Percentiles rank a stretch among this genome's conserved stretches.
These are phyloP conservation scores for Scheffersomyces titani DNA, from an alignment of 1,139 yeast species.

Conservation along the genomic window DNA sequence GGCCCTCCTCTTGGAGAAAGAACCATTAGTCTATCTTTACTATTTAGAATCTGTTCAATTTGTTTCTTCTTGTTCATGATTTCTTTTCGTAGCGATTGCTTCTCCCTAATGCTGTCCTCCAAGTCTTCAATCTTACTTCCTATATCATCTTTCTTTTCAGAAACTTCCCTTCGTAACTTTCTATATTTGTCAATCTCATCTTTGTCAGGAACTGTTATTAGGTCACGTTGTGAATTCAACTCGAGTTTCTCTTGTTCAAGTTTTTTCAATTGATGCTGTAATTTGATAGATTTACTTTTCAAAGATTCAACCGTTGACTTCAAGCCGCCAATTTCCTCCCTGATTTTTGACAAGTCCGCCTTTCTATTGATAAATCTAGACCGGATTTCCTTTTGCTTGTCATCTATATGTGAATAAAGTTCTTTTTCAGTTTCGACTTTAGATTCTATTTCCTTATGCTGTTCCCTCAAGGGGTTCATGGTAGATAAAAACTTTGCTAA, in stretches of 20 bases:
- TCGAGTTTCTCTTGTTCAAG: slow-evolving; percentile 15
- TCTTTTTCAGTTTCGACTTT: slow-evolving; percentile 10
- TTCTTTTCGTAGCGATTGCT: slow-evolving; percentile 7
- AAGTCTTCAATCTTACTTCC: slow-evolving; percentile 7
- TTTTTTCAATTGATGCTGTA: slow-evolving; percentile 23
- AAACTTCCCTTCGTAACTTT: slow-evolving; percentile 12
- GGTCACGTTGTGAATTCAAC: slow-evolving; percentile 12
- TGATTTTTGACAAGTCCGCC: slow-evolving; percentile 15
- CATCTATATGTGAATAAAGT: slow-evolving; percentile 4
- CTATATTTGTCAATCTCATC: slow-evolving; percentile 15
- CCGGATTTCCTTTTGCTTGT: slow-evolving; percentile 5
- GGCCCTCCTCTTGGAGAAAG: slow-evolving; percentile 31
- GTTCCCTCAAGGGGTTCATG: slow-evolving; percentile 31
- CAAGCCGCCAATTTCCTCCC: slow-evolving; percentile 20
- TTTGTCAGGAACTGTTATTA: slow-evolving; percentile 18
- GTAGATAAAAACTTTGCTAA: slow-evolving; percentile 30
- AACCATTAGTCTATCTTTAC: slow-evolving; percentile 54
- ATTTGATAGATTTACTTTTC: slow-evolving; percentile 21
- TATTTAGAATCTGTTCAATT: slow-evolving; percentile 32
- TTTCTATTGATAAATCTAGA: slow-evolving; percentile 9
- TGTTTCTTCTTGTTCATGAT: slow-evolving; percentile 5
- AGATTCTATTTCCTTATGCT: slow-evolving; percentile 9
- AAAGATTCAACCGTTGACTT: slow-evolving; percentile 18
- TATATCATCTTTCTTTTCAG: slow-evolving; percentile 5
- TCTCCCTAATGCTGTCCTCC: slow-evolving; percentile 7